phyloP scores from a whole-genome alignment of 805 yeast species.

The Wickerhamiella slavikovae region DNA sequence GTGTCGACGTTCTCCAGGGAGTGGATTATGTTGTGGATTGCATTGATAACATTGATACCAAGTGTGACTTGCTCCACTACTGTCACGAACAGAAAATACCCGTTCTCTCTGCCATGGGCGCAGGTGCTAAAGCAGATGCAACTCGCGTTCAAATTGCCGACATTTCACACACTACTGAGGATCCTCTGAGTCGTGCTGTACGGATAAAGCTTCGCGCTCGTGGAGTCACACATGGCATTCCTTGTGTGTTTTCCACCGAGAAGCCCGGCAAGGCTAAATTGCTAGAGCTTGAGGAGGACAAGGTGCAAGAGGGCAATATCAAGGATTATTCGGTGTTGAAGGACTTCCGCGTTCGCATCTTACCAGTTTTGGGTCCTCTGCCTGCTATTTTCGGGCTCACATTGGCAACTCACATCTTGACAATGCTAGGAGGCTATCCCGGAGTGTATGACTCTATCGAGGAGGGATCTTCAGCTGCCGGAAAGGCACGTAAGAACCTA shows the following conservation, averaged over 20 bases:
- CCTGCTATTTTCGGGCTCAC: slow-evolving; percentile 93
- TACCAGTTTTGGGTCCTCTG: slow-evolving; percentile 92
- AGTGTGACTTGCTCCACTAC: slow-evolving; percentile 67
- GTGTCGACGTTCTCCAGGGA: slow-evolving; percentile 37
- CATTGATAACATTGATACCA: slow-evolving; percentile 93
- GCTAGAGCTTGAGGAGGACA: slow-evolving; percentile 68
- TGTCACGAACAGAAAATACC: slow-evolving; percentile 39
- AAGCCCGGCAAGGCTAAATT: slow-evolving; percentile 90
- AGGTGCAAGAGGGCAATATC: slow-evolving; percentile 60
- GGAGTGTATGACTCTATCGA: slow-evolving; percentile 19
- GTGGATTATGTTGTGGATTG: slow-evolving; percentile 84
- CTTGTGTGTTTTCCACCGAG: slow-evolving; percentile 83
- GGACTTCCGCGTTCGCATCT: slow-evolving; percentile 80
- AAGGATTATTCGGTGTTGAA: slow-evolving; percentile 71
- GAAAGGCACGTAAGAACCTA: slow-evolving; percentile 65
- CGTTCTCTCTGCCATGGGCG: slow-evolving; percentile 90
- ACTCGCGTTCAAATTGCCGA: slow-evolving; percentile 80
- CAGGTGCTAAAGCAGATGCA: slow-evolving; percentile 92
- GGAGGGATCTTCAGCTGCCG: slow-evolving; percentile 64
- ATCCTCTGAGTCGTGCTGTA: slow-evolving; percentile 73
- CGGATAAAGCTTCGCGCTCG: slow-evolving; percentile 63
- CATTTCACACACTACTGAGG: slow-evolving; percentile 78
- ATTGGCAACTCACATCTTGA: slow-evolving; percentile 64
- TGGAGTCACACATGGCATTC: slow-evolving; percentile 58
- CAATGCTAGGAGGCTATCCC: slow-evolving; percentile 70